These are phyloP conservation scores for Vaccinium corymbosum DNA, from an alignment of 148 eudicot genomes.

Conservation along the genomic window DNA sequence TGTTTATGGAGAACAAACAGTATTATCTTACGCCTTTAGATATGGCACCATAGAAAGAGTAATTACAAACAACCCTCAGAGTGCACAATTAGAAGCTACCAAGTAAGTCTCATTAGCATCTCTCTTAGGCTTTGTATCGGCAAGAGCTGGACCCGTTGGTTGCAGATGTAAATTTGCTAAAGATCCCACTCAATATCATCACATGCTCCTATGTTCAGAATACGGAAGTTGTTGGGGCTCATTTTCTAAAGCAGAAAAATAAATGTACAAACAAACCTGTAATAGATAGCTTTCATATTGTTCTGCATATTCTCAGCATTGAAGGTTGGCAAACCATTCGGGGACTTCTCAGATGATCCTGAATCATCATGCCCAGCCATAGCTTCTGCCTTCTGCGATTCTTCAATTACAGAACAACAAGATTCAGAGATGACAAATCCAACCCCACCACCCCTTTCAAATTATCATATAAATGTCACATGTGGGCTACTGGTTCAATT, in stretches of 20 bases:
- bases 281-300: constrained; percentile 65
- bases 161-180: neutral
- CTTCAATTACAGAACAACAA: neutral
- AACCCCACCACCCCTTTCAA: neutral
- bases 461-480: neutral
- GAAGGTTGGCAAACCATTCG: constrained; percentile 54
- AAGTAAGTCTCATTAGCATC: too few relatives aligned
- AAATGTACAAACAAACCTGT: constrained; percentile 50
- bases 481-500: neutral
- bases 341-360: constrained; percentile 37
- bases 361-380: constrained; percentile 69
- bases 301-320: constrained; percentile 80
- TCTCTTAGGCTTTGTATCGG: too few relatives aligned
- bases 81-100: too few relatives aligned
- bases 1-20: too few relatives aligned
- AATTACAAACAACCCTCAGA: too few relatives aligned
- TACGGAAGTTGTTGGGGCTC: neutral
- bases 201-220: neutral
- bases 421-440: neutral
- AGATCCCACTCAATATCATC: neutral
- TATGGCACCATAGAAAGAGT: too few relatives aligned
- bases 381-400: constrained; percentile 17
- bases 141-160: neutral
- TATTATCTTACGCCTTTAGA: too few relatives aligned
- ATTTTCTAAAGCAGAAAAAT: neutral